phyloP scores from a whole-genome alignment of 2,329 filamentous ascomycete genomes.

The Penicillium thymicola region DNA sequence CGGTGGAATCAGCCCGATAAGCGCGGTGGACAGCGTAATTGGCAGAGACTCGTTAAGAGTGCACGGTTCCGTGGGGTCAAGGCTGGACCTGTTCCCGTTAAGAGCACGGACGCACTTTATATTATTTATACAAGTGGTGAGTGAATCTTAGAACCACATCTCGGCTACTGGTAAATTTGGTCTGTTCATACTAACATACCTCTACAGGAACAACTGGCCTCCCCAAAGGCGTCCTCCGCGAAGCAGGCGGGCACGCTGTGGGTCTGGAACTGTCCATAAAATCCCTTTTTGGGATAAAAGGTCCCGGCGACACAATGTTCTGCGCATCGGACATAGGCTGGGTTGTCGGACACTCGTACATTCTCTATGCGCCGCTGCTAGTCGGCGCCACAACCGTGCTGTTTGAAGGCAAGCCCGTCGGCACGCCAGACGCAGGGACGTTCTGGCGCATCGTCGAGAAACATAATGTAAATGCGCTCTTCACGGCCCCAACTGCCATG shows the following conservation, averaged over 20 bases:
- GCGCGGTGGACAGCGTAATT: conserved; percentile 68
- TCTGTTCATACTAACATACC: neutral
- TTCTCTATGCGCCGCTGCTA: conserved; percentile 82
- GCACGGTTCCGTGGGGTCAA: conserved; percentile 64
- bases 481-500: conserved; percentile 83
- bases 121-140: conserved; percentile 78
- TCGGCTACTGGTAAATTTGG: no score
- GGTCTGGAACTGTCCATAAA: conserved; percentile 77
- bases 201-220: conserved; percentile 67
- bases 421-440: conserved; percentile 79
- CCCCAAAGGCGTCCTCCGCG: conserved; percentile 78
- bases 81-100: conserved; percentile 73
- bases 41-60: conserved; percentile 72
- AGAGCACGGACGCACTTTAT: conserved; percentile 76
- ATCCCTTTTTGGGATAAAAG: conserved; percentile 77
- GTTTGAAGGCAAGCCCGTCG: conserved; percentile 91
- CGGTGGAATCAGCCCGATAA: conserved; percentile 70
- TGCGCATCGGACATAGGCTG: conserved; percentile 86
- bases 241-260: conserved; percentile 83
- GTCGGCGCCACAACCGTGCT: conserved; percentile 81
- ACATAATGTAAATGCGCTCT: conserved; percentile 78
- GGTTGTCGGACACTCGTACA: conserved; percentile 85
- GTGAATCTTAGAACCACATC: neutral
- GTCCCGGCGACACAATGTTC: conserved; percentile 78
- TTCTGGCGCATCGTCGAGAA: conserved; percentile 87